These are phyloP conservation scores for Zychaea mexicana DNA, from an alignment of 371 early-diverging fungal genomes.

Conservation along the genomic window DNA sequence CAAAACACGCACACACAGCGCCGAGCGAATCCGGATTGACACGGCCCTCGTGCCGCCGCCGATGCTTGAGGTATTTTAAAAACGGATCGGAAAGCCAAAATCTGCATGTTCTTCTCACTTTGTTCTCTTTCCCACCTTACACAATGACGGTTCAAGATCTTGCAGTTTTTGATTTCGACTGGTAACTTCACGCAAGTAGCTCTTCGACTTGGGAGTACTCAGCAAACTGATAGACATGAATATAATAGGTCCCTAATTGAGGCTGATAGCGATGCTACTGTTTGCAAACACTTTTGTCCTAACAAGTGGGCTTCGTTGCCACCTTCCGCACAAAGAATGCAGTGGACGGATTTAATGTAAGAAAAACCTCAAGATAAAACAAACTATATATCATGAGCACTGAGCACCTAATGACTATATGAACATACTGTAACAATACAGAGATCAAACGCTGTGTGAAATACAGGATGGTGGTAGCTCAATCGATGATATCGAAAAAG, in stretches of 20 bases:
- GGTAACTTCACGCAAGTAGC: conserved; percentile 46
- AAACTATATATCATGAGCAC: background rate
- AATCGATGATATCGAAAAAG: conserved; percentile 47
- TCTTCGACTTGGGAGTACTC: too few relatives aligned
- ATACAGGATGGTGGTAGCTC: conserved; percentile 57
- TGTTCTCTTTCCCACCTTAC: background rate
- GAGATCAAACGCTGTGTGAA: conserved; percentile 53
- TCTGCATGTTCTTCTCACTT: background rate
- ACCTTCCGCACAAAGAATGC: conserved; percentile 28
- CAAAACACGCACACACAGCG: too few relatives aligned
- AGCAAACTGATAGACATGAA: background rate
- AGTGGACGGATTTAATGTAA: conserved; percentile 58
- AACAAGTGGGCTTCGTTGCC: conserved; percentile 32
- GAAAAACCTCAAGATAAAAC: background rate
- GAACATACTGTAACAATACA: conserved; percentile 9
- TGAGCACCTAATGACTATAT: background rate
- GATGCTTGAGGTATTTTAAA: too few relatives aligned
- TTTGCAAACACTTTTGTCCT: conserved; percentile 50
- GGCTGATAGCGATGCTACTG: conserved; percentile 70
- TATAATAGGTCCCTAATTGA: conserved; percentile 69
- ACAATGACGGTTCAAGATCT: conserved; percentile 27
- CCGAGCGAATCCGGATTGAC: background rate
- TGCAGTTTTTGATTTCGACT: conserved; percentile 79
- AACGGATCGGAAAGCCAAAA: too few relatives aligned
- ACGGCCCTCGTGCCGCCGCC: background rate